phyloP scores from a whole-genome alignment of 345 rosid species.

The Salix viminalis region DNA sequence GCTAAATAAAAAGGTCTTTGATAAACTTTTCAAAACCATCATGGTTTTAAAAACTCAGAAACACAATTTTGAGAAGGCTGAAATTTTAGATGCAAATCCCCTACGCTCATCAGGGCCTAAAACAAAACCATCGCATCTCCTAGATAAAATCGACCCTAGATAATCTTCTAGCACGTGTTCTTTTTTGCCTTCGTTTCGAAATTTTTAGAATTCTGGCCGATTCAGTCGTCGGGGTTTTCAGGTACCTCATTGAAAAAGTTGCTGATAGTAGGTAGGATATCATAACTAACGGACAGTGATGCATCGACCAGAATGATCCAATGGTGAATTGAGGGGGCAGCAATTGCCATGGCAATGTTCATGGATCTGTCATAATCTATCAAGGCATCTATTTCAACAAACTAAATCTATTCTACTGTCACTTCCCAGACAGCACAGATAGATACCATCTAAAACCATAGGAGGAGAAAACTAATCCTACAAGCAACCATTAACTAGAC shows the following conservation, averaged over 20 bases:
- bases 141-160: background rate
- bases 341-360: conserved; percentile 1
- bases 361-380: conserved; percentile 18
- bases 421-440: conserved; percentile 15
- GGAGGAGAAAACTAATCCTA: conserved; percentile 21
- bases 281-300: background rate
- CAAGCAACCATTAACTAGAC: conserved; percentile 24
- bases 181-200: background rate
- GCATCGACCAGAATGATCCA: background rate
- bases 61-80: too few species aligned
- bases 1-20: too few species aligned
- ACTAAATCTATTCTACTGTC: conserved; percentile 28
- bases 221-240: background rate
- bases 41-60: too few species aligned
- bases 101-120: too few species aligned
- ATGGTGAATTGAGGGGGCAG: background rate
- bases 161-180: background rate
- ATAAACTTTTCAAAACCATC: too few species aligned
- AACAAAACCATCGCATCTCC: too few species aligned
- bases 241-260: background rate
- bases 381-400: conserved; percentile 18
- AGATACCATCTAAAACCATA: conserved; percentile 23
- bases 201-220: background rate
- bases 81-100: too few species aligned
- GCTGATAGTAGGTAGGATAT: background rate